Conservation (phyloP, 352 stramenopile genomes). For the Hyaloperonospora brassicae region DNA sequence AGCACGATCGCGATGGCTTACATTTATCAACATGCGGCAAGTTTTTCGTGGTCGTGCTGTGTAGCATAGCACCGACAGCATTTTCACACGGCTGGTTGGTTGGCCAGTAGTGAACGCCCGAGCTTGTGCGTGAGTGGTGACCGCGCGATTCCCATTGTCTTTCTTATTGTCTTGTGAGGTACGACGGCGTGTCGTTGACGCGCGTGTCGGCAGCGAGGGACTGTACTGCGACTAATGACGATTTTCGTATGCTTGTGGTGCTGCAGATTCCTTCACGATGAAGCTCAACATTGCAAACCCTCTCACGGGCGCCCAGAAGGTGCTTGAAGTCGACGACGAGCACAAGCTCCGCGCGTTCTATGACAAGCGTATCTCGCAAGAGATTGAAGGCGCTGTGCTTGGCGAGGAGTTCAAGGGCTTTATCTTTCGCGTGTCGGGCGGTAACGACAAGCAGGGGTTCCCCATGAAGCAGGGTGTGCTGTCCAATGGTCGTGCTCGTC, state of each 20-base stretch:
- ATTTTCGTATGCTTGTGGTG: neutral
- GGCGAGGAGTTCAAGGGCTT: slow-evolving; percentile 99
- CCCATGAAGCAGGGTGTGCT: slow-evolving; percentile 99
- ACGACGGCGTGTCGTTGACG: slow-evolving; percentile 15
- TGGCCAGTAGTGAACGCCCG: slow-evolving; percentile 16
- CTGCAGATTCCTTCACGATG: slow-evolving; percentile 48
- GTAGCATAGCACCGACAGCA: slow-evolving; percentile 11
- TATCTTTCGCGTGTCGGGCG: slow-evolving; percentile 97
- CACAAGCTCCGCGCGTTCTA: slow-evolving; percentile 98
- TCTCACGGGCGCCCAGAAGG: slow-evolving; percentile 95
- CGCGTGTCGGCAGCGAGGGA: neutral
- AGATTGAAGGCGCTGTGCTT: slow-evolving; percentile 97
- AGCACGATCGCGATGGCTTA: neutral
- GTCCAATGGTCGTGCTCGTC: slow-evolving; percentile 96
- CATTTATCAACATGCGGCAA: slow-evolving; percentile 17
- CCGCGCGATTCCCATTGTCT: slow-evolving; percentile 37
- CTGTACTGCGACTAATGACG: neutral
- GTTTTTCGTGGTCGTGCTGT: neutral
- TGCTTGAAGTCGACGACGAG: slow-evolving; percentile 99
- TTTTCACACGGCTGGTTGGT: slow-evolving; percentile 24
- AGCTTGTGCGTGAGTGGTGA: slow-evolving; percentile 3
- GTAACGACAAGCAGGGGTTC: slow-evolving; percentile 99
- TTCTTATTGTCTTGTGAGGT: slow-evolving; percentile 73
- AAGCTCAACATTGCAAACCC: slow-evolving; percentile 99
- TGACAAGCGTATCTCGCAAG: slow-evolving; percentile 99